These are phyloP conservation scores for Picocystis sp. DNA, from an alignment of 163 green algal species.

Conservation along the genomic window DNA sequence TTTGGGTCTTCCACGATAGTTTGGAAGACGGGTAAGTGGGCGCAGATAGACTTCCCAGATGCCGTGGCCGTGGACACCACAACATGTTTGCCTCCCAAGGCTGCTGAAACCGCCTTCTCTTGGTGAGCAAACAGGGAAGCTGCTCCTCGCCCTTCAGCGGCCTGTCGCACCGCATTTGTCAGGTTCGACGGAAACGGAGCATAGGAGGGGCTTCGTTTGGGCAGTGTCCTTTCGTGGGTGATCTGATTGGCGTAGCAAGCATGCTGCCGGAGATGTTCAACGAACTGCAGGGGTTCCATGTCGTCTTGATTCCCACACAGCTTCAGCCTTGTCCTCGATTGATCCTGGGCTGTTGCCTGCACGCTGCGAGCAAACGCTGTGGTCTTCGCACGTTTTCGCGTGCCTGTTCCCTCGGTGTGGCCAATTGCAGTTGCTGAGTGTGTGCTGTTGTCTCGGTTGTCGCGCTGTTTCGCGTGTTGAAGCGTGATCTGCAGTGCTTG, in stretches of 20 bases:
- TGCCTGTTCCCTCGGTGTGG: too few species aligned
- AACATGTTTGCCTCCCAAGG: conserved; percentile 33
- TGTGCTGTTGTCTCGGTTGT: too few species aligned
- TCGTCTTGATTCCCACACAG: neutral
- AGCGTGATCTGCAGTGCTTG: too few species aligned
- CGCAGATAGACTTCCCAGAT: conserved; percentile 84
- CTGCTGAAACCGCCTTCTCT: conserved; percentile 42
- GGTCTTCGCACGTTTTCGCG: too few species aligned
- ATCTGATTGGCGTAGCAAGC: neutral
- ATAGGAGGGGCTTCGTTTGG: neutral
- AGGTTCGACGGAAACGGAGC: neutral
- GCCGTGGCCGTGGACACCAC: conserved; percentile 78
- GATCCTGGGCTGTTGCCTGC: too few species aligned
- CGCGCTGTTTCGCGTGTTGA: too few species aligned
- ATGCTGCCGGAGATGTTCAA: neutral
- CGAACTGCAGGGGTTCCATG: neutral
- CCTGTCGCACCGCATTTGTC: neutral
- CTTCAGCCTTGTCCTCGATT: neutral
- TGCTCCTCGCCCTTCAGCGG: neutral
- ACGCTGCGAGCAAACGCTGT: too few species aligned
- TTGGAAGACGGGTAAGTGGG: conserved; percentile 58
- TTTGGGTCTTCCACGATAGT: conserved; percentile 19
- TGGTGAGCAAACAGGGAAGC: conserved; percentile 19
- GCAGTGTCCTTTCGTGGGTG: conserved; percentile 6
- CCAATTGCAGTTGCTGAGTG: too few species aligned